These are phyloP conservation scores for Arabidopsis hybrid DNA, from an alignment of 441 rosid species.

Conservation along the genomic window DNA sequence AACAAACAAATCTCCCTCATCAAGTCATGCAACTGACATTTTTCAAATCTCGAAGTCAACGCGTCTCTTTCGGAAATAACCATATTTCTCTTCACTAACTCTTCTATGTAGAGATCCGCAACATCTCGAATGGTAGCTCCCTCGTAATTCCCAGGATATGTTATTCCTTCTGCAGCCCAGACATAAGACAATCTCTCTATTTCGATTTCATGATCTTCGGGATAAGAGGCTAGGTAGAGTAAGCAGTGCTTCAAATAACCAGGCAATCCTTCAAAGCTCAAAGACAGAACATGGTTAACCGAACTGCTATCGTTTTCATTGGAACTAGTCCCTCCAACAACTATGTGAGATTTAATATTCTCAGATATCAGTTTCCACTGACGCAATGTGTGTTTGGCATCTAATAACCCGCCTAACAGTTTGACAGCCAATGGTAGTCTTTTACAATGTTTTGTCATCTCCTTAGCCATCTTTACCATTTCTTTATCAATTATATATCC, in stretches of 20 bases:
- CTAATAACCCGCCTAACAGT: neutral
- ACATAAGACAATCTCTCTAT: constrained; percentile 5
- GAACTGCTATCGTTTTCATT: neutral
- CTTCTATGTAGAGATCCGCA: neutral
- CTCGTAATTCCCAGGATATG: neutral
- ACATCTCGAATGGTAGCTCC: neutral
- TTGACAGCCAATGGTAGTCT: constrained; percentile 27
- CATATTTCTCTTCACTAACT: neutral
- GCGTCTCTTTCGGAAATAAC: neutral
- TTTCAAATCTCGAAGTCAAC: neutral
- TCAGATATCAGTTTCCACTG: neutral
- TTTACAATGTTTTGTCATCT: constrained; percentile 24
- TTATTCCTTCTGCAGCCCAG: constrained; percentile 45
- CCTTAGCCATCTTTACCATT: neutral
- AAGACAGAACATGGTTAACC: neutral
- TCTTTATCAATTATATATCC: neutral
- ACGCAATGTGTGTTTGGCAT: neutral
- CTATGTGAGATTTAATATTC: neutral
- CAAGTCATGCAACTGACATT: constrained; percentile 44
- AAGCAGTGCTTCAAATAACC: constrained; percentile 42
- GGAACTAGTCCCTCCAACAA: neutral
- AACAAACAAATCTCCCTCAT: constrained; percentile 41
- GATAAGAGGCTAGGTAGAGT: constrained; percentile 44
- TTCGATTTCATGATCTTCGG: constrained; percentile 27
- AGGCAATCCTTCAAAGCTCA: constrained; percentile 42